Conservation (phyloP, 805 yeast species). For the Saturnispora dispora region DNA sequence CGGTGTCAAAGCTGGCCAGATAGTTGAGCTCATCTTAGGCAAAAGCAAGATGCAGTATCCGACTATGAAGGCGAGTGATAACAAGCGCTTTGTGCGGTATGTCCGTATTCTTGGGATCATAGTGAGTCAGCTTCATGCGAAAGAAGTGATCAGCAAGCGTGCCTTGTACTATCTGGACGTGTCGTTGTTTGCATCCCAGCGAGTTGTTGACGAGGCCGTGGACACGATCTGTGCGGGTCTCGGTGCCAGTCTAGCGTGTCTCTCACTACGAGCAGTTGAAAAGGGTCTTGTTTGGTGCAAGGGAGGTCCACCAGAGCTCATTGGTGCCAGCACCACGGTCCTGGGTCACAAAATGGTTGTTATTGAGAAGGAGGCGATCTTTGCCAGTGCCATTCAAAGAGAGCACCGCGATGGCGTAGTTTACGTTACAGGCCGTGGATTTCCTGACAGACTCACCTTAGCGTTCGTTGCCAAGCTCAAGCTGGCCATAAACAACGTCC, state of each 20-base stretch:
- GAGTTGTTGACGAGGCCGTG: constrained; percentile 31
- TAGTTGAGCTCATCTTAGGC: constrained; percentile 14
- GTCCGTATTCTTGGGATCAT: constrained; percentile 18
- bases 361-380: constrained; percentile 46
- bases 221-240: constrained; percentile 32
- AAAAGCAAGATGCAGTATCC: constrained; percentile 14
- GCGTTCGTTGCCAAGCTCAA: constrained; percentile 26
- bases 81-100: constrained; percentile 18
- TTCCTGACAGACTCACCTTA: constrained; percentile 50
- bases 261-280: constrained; percentile 44
- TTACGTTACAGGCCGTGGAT: constrained; percentile 55
- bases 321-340: constrained; percentile 4
- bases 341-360: constrained; percentile 28
- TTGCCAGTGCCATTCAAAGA: constrained; percentile 24
- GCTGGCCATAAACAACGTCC: constrained; percentile 27
- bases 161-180: constrained; percentile 56
- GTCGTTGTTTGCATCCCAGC: constrained; percentile 38
- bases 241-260: constrained; percentile 27
- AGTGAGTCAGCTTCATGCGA: constrained; percentile 9
- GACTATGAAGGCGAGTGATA: constrained; percentile 11
- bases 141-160: constrained; percentile 34
- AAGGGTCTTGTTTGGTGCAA: constrained; percentile 35
- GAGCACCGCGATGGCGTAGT: constrained; percentile 20
- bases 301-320: not conserved
- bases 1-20: constrained; percentile 22